A percentile compares a stretch with the other conserved stretches of the same genome.
Evolutionary conservation across 108 stramenopile species (phyloP).

Genomic region (Nannochloropsis gaditana): DNA sequence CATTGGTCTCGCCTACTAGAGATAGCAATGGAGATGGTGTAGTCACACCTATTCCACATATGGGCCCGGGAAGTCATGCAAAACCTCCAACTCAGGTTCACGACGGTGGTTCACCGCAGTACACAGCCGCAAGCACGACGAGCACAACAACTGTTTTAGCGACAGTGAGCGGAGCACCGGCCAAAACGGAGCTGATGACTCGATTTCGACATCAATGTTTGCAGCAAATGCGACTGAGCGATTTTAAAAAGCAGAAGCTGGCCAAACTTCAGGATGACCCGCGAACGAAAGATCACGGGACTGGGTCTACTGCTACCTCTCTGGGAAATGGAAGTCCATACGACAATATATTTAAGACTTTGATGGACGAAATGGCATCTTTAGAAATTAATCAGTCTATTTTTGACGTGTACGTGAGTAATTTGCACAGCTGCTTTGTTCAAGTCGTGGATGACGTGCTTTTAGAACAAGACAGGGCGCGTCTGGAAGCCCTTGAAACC

Average conservation of each 20-base stretch:
- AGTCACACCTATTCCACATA: too few species aligned
- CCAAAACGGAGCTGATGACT: not conserved
- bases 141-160: not conserved
- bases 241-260: conserved; percentile 2
- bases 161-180: not conserved
- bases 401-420: conserved; percentile 16
- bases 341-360: conserved; percentile 14
- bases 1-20: too few species aligned
- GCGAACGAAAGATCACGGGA: not conserved
- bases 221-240: conserved; percentile 6
- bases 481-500: not conserved
- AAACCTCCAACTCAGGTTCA: too few species aligned
- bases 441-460: not conserved
- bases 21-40: too few species aligned
- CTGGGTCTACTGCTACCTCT: not conserved
- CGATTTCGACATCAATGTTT: not conserved
- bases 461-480: not conserved
- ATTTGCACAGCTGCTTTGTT: not conserved
- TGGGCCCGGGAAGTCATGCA: too few species aligned
- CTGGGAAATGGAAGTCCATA: not conserved
- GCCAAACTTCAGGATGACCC: not conserved
- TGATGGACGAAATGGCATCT: not conserved
- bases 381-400: conserved; percentile 10
- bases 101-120: too few species aligned
- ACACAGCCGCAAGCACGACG: not conserved